Evolutionary conservation across 2,329 filamentous ascomycete genomes (phyloP).

Genomic region (Colletotrichum sp.): DNA sequence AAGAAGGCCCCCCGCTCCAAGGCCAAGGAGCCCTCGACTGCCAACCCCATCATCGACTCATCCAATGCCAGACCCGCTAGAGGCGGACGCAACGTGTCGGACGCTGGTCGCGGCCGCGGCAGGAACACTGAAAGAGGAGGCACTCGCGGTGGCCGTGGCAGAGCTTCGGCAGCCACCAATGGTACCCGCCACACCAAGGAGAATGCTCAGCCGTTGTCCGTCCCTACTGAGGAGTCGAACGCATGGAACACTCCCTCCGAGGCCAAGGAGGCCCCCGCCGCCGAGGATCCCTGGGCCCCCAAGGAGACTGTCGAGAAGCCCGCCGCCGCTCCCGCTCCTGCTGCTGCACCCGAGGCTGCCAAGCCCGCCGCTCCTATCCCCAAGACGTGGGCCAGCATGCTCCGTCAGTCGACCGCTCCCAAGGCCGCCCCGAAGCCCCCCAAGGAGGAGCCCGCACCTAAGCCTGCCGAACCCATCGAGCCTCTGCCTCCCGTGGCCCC

Average conservation of each 20-base stretch:
- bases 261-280: slow-evolving; percentile 30
- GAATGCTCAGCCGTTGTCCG: slow-evolving; percentile 61
- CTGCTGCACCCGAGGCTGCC: slow-evolving; percentile 40
- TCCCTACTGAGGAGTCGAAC: slow-evolving; percentile 73
- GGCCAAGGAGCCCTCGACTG: slow-evolving; percentile 65
- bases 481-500: slow-evolving; percentile 30
- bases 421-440: slow-evolving; percentile 62
- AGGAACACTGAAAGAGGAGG: slow-evolving; percentile 68
- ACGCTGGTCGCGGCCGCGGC: slow-evolving; percentile 64
- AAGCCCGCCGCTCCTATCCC: slow-evolving; percentile 43
- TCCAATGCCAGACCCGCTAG: slow-evolving; percentile 57
- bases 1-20: slow-evolving; percentile 81
- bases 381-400: slow-evolving; percentile 80
- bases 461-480: slow-evolving; percentile 52
- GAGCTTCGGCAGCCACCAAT: slow-evolving; percentile 65
- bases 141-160: slow-evolving; percentile 64
- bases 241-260: slow-evolving; percentile 59
- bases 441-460: slow-evolving; percentile 52
- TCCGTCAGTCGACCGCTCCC: slow-evolving; percentile 62
- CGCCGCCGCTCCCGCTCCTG: slow-evolving; percentile 33
- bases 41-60: slow-evolving; percentile 54
- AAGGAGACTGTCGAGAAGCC: slow-evolving; percentile 44
- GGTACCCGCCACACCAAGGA: slow-evolving; percentile 58
- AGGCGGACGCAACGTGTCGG: slow-evolving; percentile 66
- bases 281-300: slow-evolving; percentile 44